Evolutionary conservation across 768 basidiomycete genomes (phyloP).

Genomic region (Phlegmacium glaucopus): DNA sequence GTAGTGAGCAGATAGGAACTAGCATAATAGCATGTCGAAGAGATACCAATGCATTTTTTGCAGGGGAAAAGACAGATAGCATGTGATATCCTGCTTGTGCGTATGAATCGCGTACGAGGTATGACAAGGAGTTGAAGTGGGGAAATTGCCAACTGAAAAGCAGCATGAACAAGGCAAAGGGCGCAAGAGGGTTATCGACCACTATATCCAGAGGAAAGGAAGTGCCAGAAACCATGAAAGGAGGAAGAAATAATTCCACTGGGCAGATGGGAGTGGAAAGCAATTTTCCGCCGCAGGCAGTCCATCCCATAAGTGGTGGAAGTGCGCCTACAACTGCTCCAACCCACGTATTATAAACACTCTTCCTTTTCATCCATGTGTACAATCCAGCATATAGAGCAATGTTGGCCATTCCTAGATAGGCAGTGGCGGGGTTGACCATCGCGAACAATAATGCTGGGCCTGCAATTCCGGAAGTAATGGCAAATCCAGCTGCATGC

Average conservation of each 20-base stretch:
- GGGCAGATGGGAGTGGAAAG: conserved; percentile 64
- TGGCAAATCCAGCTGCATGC: conserved; percentile 81
- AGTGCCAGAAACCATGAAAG: conserved; percentile 43
- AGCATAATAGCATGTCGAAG: conserved; percentile 80
- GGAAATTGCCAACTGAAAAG: conserved; percentile 99
- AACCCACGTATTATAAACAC: conserved; percentile 88
- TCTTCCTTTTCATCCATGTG: conserved; percentile 87
- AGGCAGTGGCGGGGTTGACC: conserved; percentile 84
- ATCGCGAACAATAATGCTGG: conserved; percentile 74
- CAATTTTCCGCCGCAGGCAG: conserved; percentile 83
- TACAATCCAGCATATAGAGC: conserved; percentile 88
- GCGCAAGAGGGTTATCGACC: conserved; percentile 78
- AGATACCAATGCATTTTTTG: conserved; percentile 80
- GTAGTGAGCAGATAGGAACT: conserved; percentile 71
- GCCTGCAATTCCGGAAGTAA: conserved; percentile 74
- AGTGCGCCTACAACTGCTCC: conserved; percentile 90
- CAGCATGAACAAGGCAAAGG: conserved; percentile 76
- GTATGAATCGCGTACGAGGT: conserved; percentile 84
- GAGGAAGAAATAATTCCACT: conserved; percentile 56
- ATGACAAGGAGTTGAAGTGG: conserved; percentile 92
- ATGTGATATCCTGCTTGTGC: conserved; percentile 93
- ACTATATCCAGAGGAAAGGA: conserved; percentile 40
- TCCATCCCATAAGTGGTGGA: conserved; percentile 98
- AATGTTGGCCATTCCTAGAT: conserved; percentile 82
- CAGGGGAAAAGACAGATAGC: conserved; percentile 78